These are phyloP conservation scores for Allodekkera sacchari DNA, from an alignment of 805 yeast species.

Conservation along the genomic window DNA sequence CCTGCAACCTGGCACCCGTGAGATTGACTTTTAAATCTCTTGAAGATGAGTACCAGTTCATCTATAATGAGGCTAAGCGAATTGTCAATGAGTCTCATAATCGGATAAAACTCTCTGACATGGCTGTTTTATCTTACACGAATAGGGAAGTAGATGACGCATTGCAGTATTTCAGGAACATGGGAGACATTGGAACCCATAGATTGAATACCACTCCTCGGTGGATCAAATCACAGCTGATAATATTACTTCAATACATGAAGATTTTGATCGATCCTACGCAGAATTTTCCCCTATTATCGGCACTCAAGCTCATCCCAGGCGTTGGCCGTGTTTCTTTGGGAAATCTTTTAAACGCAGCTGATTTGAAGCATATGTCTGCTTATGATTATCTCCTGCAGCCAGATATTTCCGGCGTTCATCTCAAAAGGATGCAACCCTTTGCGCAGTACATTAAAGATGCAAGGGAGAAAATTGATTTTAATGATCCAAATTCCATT, in stretches of 20 bases:
- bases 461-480: constrained; percentile 18
- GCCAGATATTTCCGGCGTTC: no score
- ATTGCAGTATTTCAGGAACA: constrained; percentile 25
- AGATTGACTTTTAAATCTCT: constrained; percentile 19
- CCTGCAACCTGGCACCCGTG: constrained; percentile 14
- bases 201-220: constrained; percentile 39
- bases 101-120: constrained; percentile 34
- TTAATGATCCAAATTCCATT: constrained; percentile 28
- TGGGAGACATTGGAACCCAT: constrained; percentile 28
- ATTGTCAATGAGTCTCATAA: constrained; percentile 35
- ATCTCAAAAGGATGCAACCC: no score
- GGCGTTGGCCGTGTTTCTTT: constrained; percentile 16
- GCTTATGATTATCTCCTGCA: constrained; percentile 19
- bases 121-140: constrained; percentile 44
- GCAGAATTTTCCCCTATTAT: constrained; percentile 20
- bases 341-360: constrained; percentile 11
- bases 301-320: constrained; percentile 15
- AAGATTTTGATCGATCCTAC: constrained; percentile 29
- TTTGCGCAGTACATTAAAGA: constrained; percentile 10
- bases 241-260: constrained; percentile 40
- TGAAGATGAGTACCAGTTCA: constrained; percentile 33
- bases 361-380: constrained; percentile 14
- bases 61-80: constrained; percentile 36
- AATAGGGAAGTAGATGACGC: constrained; percentile 40
- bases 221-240: constrained; percentile 41